Evolutionary conservation across 192 early-diverging fungal species (phyloP), one percentile per base, ranked within the genome.

Genomic region (Allomyces javanicus): DNA sequence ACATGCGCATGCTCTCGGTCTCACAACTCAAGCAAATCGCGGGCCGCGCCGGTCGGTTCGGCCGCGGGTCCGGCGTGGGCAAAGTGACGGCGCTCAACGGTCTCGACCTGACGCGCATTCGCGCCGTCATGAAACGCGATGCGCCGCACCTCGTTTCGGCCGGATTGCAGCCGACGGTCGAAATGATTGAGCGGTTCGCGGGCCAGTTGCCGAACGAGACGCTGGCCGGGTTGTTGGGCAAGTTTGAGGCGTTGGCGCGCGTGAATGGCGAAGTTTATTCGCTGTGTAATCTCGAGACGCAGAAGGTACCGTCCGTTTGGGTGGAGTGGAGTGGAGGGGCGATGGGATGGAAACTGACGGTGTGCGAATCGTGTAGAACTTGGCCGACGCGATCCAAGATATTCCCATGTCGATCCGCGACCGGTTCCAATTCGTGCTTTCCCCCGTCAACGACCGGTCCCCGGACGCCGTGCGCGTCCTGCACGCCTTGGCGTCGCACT

Each of bases 1-100:
- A 65, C 4, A 63, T 73, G 4, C 67, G 67, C 10, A 68, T 69
- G 4, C 73, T 98, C 26, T 79, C 79, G 33, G 69, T 88, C 24
- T 88, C 90, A 43, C 88, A 90, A 74, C 76, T 87, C 12, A 92
- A 93, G 71, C 93, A 98, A 74, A 98, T 98, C 71, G 92, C 85
- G 61, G 95, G 93, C 21, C 79, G 92, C 44, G 92, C 92, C 11
- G 93, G 93, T 24, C 79, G 93, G 44, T 96, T 86, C 69, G 81
- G 81, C 10, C 87, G 89, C 3, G 75, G 84, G 9, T 85, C 77
- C 69, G 74, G 74, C 9, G 65, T 70, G 0, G 93, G 94, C 21
- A 67, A 72, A 50, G 92, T 91, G 12, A 88, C 89, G 10, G 81
- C 91, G 71, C 81, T 74, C 17, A 63, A 74, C 44, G 65, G 73